phyloP scores from a whole-genome alignment of 1,139 yeast species.

The Suhomyces panamericanus region DNA sequence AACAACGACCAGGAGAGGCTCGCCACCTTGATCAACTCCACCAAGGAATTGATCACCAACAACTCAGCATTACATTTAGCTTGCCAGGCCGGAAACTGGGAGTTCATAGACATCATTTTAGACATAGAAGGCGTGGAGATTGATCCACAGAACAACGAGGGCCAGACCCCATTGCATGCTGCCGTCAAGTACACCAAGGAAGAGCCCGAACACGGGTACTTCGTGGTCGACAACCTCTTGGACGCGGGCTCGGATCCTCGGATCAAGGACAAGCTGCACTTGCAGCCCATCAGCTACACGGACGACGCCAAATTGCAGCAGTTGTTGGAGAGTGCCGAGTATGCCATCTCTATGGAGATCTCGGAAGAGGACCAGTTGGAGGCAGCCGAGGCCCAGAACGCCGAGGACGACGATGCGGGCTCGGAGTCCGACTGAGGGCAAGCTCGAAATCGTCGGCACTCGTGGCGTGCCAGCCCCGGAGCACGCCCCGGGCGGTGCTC shows the following conservation, averaged over 20 bases:
- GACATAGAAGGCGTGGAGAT: slow-evolving; percentile 92
- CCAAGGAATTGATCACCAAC: slow-evolving; percentile 74
- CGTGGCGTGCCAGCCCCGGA: slow-evolving; percentile 37
- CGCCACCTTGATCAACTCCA: slow-evolving; percentile 63
- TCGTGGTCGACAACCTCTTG: slow-evolving; percentile 73
- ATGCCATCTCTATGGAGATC: slow-evolving; percentile 52
- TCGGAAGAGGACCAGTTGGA: slow-evolving; percentile 31
- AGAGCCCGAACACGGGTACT: slow-evolving; percentile 86
- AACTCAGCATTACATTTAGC: slow-evolving; percentile 83
- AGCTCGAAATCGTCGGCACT: slow-evolving; percentile 33
- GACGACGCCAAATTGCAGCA: slow-evolving; percentile 56
- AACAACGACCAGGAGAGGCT: slow-evolving; percentile 48
- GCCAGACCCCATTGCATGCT: slow-evolving; percentile 86
- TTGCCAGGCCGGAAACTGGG: slow-evolving; percentile 80
- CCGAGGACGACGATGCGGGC: slow-evolving; percentile 26
- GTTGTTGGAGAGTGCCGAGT: slow-evolving; percentile 78
- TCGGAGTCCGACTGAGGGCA: slow-evolving; percentile 39
- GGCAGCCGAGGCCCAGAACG: slow-evolving; percentile 16
- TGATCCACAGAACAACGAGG: slow-evolving; percentile 75
- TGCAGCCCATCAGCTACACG: slow-evolving; percentile 75
- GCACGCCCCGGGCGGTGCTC: slow-evolving; percentile 18
- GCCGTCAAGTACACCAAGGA: slow-evolving; percentile 74
- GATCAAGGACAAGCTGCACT: slow-evolving; percentile 44
- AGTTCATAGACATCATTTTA: slow-evolving; percentile 75
- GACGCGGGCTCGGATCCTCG: slow-evolving; percentile 94